phyloP scores from a whole-genome alignment of 176 grass and related monocot genomes.

The Ananas comosus region DNA sequence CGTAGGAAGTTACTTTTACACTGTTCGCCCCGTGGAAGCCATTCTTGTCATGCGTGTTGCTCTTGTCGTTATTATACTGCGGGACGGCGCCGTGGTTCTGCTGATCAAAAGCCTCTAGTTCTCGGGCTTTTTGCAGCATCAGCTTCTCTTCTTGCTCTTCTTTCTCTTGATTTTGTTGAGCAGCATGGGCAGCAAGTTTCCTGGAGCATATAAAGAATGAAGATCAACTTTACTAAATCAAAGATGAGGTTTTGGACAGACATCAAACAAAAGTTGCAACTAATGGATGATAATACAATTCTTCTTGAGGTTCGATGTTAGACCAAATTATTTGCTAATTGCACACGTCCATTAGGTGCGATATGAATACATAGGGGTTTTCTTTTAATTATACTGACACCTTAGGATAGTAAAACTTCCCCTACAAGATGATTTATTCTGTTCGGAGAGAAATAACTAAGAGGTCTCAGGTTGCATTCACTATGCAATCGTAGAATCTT shows the following conservation, averaged over 20 bases:
- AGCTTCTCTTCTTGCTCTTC: constrained; percentile 80
- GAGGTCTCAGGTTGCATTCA: no score
- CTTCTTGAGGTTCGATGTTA: no score
- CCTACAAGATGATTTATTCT: no score
- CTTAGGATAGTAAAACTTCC: no score
- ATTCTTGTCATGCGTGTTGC: constrained; percentile 43
- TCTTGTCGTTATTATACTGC: constrained; percentile 44
- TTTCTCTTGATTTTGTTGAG: constrained; percentile 81
- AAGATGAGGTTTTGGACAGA: constrained; percentile 1
- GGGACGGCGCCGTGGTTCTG: constrained; percentile 92
- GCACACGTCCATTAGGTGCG: no score
- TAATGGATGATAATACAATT: no score
- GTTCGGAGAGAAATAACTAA: no score
- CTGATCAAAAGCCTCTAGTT: constrained; percentile 78
- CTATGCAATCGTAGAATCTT: no score
- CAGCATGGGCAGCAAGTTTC: constrained; percentile 59
- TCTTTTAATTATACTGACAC: no score
- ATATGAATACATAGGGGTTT: no score
- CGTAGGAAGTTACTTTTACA: constrained; percentile 89
- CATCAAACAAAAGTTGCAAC: background rate
- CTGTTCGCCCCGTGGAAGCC: constrained; percentile 96
- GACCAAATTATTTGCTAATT: no score
- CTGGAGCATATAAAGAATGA: constrained; percentile 30
- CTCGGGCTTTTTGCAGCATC: constrained; percentile 56
- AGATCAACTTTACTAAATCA: background rate